Base-by-base conservation (phyloP, 768 basidiomycete species). In the Nevesoporus exiguus region DNA sequence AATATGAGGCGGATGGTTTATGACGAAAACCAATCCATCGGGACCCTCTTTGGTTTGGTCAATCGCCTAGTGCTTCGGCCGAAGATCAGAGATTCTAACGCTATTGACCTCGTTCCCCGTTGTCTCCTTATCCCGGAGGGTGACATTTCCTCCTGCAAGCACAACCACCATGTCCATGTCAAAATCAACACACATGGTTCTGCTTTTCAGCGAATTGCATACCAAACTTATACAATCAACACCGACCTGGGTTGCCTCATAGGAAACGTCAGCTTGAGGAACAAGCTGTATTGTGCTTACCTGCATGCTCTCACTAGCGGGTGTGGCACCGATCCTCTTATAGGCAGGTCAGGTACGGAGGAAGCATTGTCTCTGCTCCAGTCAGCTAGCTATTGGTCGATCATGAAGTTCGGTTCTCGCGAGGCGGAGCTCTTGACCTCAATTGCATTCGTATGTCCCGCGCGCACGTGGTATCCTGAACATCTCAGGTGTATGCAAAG, bases 301-400 rank as follows among this genome's bases (percentile, higher is more conserved):
- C 66, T 82, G 15, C 80, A 82, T 41, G 75, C 76, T 17, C 52
- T 78, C 3, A 79, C 73, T 2, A 74, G 74, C n/a, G 70, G 74
- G 41, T 71, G 71, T 43, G 61, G 75, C 15, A 66, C 69, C 11
- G 80, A 81, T 61, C 76, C 77, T 3, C 65, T 81, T 19, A 77
- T 74, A 0, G 58, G 60, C 17, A 72, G 73, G 8, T 76, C 74
- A 3, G 33, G 33, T 33, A 33, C 33, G 10, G 33, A 33, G 33
- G 33, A 33, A 14, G 33, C 33, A 11, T 58, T 80, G 19, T 58
- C 66, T 45, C 61, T 73, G 41, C 62, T 81, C 24, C 55, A 55
- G 11, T 76, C 76, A 0, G 72, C 75, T 7, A 54, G 65, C 9
- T 73, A 65, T 34, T 64, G 56, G 30, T 78, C 80, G 0, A 78